These are phyloP conservation scores for Salix viminalis DNA, from an alignment of 345 rosid species.

Conservation along the genomic window DNA sequence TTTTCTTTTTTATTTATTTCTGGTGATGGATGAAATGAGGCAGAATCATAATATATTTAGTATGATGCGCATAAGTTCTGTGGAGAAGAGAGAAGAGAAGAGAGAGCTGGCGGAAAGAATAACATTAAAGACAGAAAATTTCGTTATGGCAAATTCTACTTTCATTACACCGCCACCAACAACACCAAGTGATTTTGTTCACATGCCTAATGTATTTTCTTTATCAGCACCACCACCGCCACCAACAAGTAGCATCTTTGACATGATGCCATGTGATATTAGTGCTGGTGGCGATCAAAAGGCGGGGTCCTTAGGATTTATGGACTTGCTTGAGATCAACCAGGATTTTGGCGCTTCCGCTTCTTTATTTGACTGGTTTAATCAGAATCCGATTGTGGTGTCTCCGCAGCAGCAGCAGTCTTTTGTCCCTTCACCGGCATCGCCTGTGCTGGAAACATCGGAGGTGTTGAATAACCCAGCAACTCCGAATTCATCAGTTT, in stretches of 20 bases:
- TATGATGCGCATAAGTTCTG: neutral
- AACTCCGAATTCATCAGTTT: conserved; percentile 74
- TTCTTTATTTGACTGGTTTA: conserved; percentile 54
- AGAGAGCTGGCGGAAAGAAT: neutral
- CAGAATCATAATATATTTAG: neutral
- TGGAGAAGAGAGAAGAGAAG: conserved; percentile 30
- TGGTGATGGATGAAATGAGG: conserved; percentile 18
- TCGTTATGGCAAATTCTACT: conserved; percentile 39
- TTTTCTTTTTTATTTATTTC: neutral
- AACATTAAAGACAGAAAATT: conserved; percentile 8
- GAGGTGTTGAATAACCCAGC: conserved; percentile 74
- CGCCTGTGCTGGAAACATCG: conserved; percentile 50
- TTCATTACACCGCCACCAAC: conserved; percentile 1
- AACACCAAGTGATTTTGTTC: conserved; percentile 21
- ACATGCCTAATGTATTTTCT: conserved; percentile 29
- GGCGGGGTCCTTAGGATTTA: conserved; percentile 31
- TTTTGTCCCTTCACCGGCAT: conserved; percentile 35
- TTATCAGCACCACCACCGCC: neutral
- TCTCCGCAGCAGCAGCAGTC: conserved; percentile 22
- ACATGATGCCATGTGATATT: conserved; percentile 38
- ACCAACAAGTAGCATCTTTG: conserved; percentile 46
- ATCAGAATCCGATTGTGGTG: conserved; percentile 13
- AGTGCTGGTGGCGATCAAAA: conserved; percentile 16
- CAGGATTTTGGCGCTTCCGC: conserved; percentile 35
- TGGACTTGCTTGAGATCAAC: conserved; percentile 49